Base-by-base conservation (phyloP, 2,329 filamentous ascomycete species). In the Metarhizium anisopliae region DNA sequence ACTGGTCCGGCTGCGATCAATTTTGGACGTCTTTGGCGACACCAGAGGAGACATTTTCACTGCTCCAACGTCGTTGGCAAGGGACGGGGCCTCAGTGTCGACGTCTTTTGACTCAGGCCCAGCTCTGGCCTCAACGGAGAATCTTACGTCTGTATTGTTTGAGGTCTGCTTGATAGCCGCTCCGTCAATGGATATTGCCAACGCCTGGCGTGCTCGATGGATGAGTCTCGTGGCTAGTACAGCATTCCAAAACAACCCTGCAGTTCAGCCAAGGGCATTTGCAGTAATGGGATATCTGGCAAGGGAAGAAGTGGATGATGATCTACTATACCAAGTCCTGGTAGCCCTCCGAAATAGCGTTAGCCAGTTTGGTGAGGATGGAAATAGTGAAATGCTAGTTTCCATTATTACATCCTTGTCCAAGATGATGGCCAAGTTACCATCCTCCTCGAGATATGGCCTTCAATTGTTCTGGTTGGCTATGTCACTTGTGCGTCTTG, bases 181-280 rank as follows among this genome's bases (percentile, higher is more conserved):
- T 13, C 81, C 84, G 11, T 83, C 83, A 0, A 70, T 82, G 8
- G 83, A 87, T 61, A 74, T 85, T 63, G 80, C 83, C 25, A 88
- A 88, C 62, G 78, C 81, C 16, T 88, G 85, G 85, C 79, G 85
- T 30, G 84, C 85, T 20, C 78, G 85, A 20, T 88, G 85, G 85
- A 87, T 88, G 85, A 86, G 84, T 62, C 72, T 88, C 25, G 84
- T 88, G 43, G 84, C 85, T 16, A 88, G 85, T 64, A 88, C 84
- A 10, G 85, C 85, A 0, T 88, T 88, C 65, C 85, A 88, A 64
- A 87, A 84, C 64, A 88, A 88, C 63, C 85, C 84, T 8, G 84
- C 85, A 2, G 85, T 88, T 55, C 85, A 88, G 60, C 84, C 85
- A 6, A 75, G 83, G 20, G 85, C 85, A 1, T 88, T 88, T 62